Evolutionary conservation across 2,329 filamentous ascomycete species (phyloP), one percentile per base, ranked within the genome.

Genomic region (Daldinia sp.): DNA sequence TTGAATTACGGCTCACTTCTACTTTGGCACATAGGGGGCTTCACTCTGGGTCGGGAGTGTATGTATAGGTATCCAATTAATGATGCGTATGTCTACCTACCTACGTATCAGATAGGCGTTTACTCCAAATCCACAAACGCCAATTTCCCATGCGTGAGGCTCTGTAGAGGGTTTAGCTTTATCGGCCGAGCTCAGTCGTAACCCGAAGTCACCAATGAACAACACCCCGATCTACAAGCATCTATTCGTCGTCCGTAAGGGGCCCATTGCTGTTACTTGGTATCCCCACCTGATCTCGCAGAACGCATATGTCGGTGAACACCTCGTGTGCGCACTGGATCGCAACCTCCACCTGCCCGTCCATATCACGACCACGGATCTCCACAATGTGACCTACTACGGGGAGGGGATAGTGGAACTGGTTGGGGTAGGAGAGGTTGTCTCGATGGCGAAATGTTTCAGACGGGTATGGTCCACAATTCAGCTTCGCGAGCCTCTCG

Each of bases 251-350:
- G 19, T 29, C 17, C 4, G 9, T 29, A 1, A 10, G 25, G 3
- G 45, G 45, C 3, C n/a, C n/a, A 4, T n/a, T 19, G 9, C 4
- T 21, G 15, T 27, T 19, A 11, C 15, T 9, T 4, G 25, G 25
- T n/a, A 3, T 32, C 30, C 19, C 11, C 7, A 48, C 3, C 8
- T 15, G 10, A 27, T 32, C 45, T n/a, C 9, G 8, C 9, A 29
- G 27, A 9, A 17, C 9, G 48, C 53, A 63, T n/a, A 58, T 58
- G 25, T 63, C 49, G 2, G 27, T 45, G 10, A 64, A 30, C 13
- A 61, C 57, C 39, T 61, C 52, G 37, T 64, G 52, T 23, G 39
- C 11, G 35, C 39, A 11, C 53, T 61, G 62, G n/a, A 64, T 47
- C 29, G 41, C 43, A 11, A 35, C 62, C 53, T 41, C 43, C 4